phyloP scores from a whole-genome alignment of 208 protist genomes.

The Trypanosoma platydactyli region DNA sequence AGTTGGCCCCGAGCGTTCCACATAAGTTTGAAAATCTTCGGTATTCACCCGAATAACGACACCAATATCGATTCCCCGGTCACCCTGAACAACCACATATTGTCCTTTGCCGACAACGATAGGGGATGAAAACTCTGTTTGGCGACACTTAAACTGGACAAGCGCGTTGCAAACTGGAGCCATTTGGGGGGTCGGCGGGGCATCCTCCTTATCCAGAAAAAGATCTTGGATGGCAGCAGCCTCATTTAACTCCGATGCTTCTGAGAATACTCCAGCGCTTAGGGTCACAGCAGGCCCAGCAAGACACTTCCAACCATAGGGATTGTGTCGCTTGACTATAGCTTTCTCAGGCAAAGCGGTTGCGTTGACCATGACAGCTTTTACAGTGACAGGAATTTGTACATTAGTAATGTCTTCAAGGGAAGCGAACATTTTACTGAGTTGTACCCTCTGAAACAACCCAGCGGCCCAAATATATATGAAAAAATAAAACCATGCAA shows the following conservation, averaged over 20 bases:
- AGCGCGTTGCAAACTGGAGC: conserved; percentile 51
- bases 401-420: conserved; percentile 81
- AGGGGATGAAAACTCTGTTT: conserved; percentile 68
- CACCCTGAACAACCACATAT: conserved; percentile 88
- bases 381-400: conserved; percentile 27
- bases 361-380: conserved; percentile 9
- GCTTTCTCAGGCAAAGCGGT: background rate
- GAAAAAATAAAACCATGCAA: conserved; percentile 26
- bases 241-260: conserved; percentile 10
- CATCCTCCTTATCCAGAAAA: conserved; percentile 45
- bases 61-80: conserved; percentile 90
- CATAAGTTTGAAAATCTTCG: conserved; percentile 40
- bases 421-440: conserved; percentile 23
- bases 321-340: conserved; percentile 51
- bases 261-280: conserved; percentile 9
- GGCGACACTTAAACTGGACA: conserved; percentile 90
- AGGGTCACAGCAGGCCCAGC: conserved; percentile 29
- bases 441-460: background rate
- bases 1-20: conserved; percentile 54
- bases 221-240: conserved; percentile 33
- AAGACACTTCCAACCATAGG: conserved; percentile 76
- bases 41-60: conserved; percentile 80
- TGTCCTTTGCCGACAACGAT: conserved; percentile 60
- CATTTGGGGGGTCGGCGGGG: conserved; percentile 26
- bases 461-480: conserved; percentile 11